phyloP scores from a whole-genome alignment of 176 grass and related monocot species.

The Alopecurus myosuroides region DNA sequence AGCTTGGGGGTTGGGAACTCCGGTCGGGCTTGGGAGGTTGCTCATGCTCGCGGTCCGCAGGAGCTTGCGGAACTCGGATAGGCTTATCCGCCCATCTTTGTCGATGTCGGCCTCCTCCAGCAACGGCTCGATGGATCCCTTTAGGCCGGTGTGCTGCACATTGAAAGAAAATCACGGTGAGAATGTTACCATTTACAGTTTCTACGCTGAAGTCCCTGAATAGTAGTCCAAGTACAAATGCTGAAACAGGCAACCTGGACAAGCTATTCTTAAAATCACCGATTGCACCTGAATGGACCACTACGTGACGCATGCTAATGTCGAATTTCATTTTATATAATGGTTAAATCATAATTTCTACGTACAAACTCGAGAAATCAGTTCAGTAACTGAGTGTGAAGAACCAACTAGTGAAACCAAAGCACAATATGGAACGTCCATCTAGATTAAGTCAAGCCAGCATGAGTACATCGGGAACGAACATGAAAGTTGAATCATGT shows the following conservation, averaged over 20 bases:
- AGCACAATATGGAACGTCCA: background rate
- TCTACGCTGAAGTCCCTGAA: background rate
- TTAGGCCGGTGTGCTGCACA: conserved; percentile 73
- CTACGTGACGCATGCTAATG: background rate
- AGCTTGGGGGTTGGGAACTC: conserved; percentile 35
- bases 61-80: conserved; percentile 81
- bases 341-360: background rate
- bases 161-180: conserved; percentile 26
- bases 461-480: background rate
- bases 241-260: background rate
- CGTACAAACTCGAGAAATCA: background rate
- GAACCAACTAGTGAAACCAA: background rate
- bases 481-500: background rate
- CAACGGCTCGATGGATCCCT: conserved; percentile 80
- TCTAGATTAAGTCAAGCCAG: conserved; percentile 5
- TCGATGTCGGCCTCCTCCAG: conserved; percentile 86
- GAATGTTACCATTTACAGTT: background rate
- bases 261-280: background rate
- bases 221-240: background rate
- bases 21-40: conserved; percentile 73
- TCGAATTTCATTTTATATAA: background rate
- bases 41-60: conserved; percentile 90
- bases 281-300: background rate
- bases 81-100: conserved; percentile 87
- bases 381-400: background rate